Conservation (phyloP, 805 yeast species). For the Wickerhamomyces bovis region DNA sequence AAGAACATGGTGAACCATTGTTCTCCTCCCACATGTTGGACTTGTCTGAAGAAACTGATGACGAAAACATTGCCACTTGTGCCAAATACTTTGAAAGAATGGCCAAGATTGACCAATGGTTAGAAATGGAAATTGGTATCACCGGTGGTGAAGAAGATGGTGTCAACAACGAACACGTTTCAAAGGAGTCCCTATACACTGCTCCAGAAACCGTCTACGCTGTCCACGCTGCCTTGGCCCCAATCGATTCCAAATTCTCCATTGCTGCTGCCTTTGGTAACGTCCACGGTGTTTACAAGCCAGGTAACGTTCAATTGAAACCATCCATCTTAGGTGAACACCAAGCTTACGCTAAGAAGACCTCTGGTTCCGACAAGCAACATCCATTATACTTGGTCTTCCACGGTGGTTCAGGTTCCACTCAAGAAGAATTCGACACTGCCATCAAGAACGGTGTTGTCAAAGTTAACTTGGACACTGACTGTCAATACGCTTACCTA, state of each 20-base stretch:
- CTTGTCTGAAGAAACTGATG: conserved; percentile 93
- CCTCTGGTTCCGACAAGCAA: conserved; percentile 43
- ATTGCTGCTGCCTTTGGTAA: conserved; percentile 99
- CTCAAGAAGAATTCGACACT: conserved; percentile 83
- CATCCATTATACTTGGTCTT: conserved; percentile 93
- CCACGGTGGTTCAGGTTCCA: conserved; percentile 99
- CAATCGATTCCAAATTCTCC: conserved; percentile 96
- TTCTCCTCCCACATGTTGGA: conserved; percentile 99
- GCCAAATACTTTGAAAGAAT: conserved; percentile 92
- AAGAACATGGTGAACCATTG: conserved; percentile 84
- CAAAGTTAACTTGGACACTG: conserved; percentile 98
- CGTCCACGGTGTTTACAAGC: conserved; percentile 99
- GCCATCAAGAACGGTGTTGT: conserved; percentile 94
- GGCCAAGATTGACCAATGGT: conserved; percentile 92
- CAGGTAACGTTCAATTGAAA: conserved; percentile 92
- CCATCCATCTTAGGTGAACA: conserved; percentile 95
- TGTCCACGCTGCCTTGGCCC: conserved; percentile 83
- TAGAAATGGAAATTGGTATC: conserved; percentile 99
- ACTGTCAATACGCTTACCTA: conserved; percentile 97
- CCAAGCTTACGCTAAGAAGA: conserved; percentile 79
- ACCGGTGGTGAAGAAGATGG: conserved; percentile 99
- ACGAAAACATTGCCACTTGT: conserved; percentile 91
- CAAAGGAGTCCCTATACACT: conserved; percentile 85
- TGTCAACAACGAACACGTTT: conserved; percentile 95
- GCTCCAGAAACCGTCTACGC: conserved; percentile 90